Base-by-base conservation (phyloP, 176 grass and related monocot genomes). In the Tuctoria greenei region DNA sequence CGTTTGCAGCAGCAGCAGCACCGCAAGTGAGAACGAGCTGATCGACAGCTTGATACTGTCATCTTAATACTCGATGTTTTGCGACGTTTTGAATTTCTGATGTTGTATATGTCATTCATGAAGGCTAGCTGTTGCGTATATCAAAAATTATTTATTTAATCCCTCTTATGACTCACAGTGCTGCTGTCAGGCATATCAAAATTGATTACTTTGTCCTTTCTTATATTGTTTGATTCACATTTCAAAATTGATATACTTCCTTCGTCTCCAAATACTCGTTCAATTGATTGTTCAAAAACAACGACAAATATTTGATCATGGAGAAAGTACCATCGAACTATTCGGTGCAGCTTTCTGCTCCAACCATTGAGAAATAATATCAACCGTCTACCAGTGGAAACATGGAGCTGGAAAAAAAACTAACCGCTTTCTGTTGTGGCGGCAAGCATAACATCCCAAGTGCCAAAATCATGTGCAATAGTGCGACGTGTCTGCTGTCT, bases 1-100 rank as follows among this genome's bases (percentile, higher is more conserved):
- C n/a, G n/a, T n/a, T n/a, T n/a, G n/a, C n/a, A n/a, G n/a, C 31
- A 31, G 31, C 31, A 31, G 31, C 31, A 31, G 31, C 31, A 34
- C 1, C 1, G 25, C 36, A 47, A 28, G 37, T 15, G 69, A 69
- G 44, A 38, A 23, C 18, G 62, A 79, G 10, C 85, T 88, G 23
- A 0, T 79, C 10, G 26, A 74, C n/a, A 37, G 73, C 1, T 54
- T 79, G 8, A 16, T 31, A 26, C 46, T 78, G 17, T 37, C 44
- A 24, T 37, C 55, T 21, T 83, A 64, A 88, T n/a, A 75, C 12
- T 27, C 18, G 15, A 16, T 42, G 3, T n/a, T 0, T 34, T 24
- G 3, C 35, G 10, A 6, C 1, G 26, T 28, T 58, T 6, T 21
- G 51, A 50, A n/a, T 54, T 52, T n/a, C 6, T 52, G 50, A 52